Percentiles rank a stretch among this genome's conserved stretches.
Conservation (phyloP, 2,329 filamentous ascomycete genomes). For the Phialophora macrospora region DNA sequence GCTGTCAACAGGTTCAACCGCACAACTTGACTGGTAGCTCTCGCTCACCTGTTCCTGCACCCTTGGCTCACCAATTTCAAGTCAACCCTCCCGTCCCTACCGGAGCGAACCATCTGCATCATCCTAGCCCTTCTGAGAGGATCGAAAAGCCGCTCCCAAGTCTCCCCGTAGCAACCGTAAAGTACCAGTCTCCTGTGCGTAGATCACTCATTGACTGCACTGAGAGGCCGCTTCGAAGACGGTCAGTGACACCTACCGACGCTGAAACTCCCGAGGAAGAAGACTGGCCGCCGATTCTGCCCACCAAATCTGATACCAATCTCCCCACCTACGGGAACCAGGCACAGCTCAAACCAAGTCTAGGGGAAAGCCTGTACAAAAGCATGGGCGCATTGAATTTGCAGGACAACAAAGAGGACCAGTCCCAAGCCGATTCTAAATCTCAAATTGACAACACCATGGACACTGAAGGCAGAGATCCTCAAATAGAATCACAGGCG, state of each 20-base stretch:
- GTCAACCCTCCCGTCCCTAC: slow-evolving; percentile 27
- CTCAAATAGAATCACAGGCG: background rate
- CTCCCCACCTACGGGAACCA: background rate
- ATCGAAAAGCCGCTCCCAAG: slow-evolving; percentile 42
- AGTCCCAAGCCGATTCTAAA: background rate
- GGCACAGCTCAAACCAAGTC: slow-evolving; percentile 29
- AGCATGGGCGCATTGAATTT: slow-evolving; percentile 35
- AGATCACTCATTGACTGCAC: slow-evolving; percentile 42
- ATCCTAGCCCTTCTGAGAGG: background rate
- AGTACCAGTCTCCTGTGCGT: slow-evolving; percentile 35
- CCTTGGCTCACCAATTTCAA: slow-evolving; percentile 7
- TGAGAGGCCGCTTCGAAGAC: slow-evolving; percentile 40
- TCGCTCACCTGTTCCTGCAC: slow-evolving; percentile 16
- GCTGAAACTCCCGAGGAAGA: slow-evolving; percentile 30
- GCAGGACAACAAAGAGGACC: slow-evolving; percentile 19
- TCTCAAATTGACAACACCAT: background rate
- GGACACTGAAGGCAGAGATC: background rate
- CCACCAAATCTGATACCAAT: slow-evolving; percentile 18
- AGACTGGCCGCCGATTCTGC: slow-evolving; percentile 42
- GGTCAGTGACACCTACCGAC: slow-evolving; percentile 34
- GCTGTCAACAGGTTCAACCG: slow-evolving; percentile 9
- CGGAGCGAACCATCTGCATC: background rate
- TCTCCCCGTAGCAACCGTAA: slow-evolving; percentile 39
- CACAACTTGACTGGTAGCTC: slow-evolving; percentile 14
- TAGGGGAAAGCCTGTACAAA: slow-evolving; percentile 36